Evolutionary conservation across 306 rosid genomes (phyloP).

Genomic region (Parietaria judaica): DNA sequence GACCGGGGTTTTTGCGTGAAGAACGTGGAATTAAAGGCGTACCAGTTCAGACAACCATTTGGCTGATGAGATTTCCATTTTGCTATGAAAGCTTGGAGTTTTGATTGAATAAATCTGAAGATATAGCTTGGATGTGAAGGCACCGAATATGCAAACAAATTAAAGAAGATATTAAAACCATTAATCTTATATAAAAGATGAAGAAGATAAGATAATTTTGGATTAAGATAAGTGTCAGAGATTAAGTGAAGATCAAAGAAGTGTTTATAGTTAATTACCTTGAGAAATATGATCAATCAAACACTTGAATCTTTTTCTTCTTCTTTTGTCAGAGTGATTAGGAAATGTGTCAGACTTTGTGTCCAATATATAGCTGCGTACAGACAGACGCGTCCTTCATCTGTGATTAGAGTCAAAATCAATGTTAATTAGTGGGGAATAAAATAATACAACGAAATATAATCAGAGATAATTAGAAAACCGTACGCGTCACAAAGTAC

Average conservation of each 20-base stretch:
- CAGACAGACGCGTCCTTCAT: conserved; percentile 19
- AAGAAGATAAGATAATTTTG: no score
- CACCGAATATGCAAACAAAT: not conserved
- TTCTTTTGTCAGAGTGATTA: not conserved
- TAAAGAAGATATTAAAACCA: not conserved
- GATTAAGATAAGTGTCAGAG: no score
- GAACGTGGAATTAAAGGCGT: not conserved
- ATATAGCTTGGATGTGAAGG: not conserved
- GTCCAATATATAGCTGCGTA: conserved; percentile 9
- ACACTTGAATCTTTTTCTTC: not conserved
- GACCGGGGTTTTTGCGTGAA: no score
- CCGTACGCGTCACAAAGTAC: conserved; percentile 9
- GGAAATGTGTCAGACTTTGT: not conserved
- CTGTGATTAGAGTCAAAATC: not conserved
- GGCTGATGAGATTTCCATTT: conserved; percentile 28
- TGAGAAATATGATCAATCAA: not conserved
- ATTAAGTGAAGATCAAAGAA: not conserved
- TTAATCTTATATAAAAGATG: no score
- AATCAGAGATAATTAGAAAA: not conserved
- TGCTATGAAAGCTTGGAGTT: not conserved
- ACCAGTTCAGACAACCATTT: conserved; percentile 34
- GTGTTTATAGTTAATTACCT: not conserved
- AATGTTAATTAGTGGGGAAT: not conserved
- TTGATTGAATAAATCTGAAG: not conserved
- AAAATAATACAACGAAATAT: not conserved